phyloP scores from a whole-genome alignment of 2,329 filamentous ascomycete genomes.

The Pestalotiopsis fici region DNA sequence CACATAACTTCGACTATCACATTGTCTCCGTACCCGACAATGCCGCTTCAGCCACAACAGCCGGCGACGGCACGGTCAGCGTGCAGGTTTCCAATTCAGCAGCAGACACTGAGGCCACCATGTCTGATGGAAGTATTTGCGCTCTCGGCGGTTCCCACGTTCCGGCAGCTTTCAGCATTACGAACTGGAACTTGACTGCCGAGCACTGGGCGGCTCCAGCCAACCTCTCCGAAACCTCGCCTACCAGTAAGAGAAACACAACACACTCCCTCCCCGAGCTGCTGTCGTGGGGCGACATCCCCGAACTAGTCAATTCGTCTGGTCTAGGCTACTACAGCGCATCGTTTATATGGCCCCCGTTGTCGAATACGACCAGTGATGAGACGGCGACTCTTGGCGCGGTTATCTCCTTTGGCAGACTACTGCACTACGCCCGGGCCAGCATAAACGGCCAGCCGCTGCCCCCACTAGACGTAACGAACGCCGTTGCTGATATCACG shows the following conservation, averaged over 20 bases:
- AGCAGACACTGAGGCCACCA: not conserved
- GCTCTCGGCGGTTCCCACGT: not conserved
- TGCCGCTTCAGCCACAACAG: not conserved
- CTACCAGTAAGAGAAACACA: not conserved
- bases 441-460: not conserved
- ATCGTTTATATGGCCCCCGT: not conserved
- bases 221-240: not conserved
- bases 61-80: not conserved
- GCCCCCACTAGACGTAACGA: not conserved
- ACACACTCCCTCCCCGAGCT: not conserved
- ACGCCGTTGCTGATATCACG: not conserved
- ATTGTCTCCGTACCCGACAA: not conserved
- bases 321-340: not conserved
- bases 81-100: not conserved
- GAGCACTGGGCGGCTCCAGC: not conserved
- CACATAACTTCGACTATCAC: not conserved
- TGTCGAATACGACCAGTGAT: not conserved
- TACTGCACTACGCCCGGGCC: not conserved
- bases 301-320: not conserved
- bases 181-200: not conserved
- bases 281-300: not conserved
- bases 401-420: not conserved
- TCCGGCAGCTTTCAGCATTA: not conserved
- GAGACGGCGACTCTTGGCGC: not conserved
- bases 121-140: not conserved